Evolutionary conservation across 805 yeast genomes (phyloP).

Genomic region (Diddensiella caesifluorescens): DNA sequence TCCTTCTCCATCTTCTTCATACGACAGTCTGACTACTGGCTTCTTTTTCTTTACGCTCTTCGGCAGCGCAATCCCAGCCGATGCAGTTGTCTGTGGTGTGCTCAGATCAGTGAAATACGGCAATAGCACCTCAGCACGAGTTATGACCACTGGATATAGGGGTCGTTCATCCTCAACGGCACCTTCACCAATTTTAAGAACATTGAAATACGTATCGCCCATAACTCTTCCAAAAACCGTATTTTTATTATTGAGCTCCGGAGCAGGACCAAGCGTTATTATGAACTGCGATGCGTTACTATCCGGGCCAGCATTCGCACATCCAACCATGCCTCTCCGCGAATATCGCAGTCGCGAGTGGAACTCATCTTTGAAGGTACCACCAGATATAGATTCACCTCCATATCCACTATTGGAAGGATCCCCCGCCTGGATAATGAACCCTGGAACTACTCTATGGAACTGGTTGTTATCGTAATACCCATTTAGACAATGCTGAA

Average conservation of each 20-base stretch:
- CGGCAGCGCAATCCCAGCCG: slow-evolving; percentile 6
- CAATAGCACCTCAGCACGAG: slow-evolving; percentile 38
- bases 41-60: slow-evolving; percentile 10
- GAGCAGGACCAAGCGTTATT: slow-evolving; percentile 44
- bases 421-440: slow-evolving; percentile 38
- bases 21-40: slow-evolving; percentile 34
- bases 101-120: slow-evolving; percentile 42
- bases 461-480: slow-evolving; percentile 40
- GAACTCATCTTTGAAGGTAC: slow-evolving; percentile 38
- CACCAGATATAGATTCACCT: slow-evolving; percentile 26
- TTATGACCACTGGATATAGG: slow-evolving; percentile 46
- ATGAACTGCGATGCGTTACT: slow-evolving; percentile 40
- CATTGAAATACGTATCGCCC: slow-evolving; percentile 51
- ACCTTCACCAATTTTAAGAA: slow-evolving; percentile 44
- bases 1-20: slow-evolving; percentile 39
- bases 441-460: slow-evolving; percentile 34
- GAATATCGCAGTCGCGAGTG: slow-evolving; percentile 48
- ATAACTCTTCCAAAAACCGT: slow-evolving; percentile 55
- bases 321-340: slow-evolving; percentile 52
- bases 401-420: slow-evolving; percentile 32
- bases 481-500: slow-evolving; percentile 44
- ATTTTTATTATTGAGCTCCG: slow-evolving; percentile 39
- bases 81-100: slow-evolving; percentile 8
- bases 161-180: slow-evolving; percentile 45
- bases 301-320: slow-evolving; percentile 37